Evolutionary conservation across 805 yeast genomes (phyloP).

Genomic region (Torulaspora indica): DNA sequence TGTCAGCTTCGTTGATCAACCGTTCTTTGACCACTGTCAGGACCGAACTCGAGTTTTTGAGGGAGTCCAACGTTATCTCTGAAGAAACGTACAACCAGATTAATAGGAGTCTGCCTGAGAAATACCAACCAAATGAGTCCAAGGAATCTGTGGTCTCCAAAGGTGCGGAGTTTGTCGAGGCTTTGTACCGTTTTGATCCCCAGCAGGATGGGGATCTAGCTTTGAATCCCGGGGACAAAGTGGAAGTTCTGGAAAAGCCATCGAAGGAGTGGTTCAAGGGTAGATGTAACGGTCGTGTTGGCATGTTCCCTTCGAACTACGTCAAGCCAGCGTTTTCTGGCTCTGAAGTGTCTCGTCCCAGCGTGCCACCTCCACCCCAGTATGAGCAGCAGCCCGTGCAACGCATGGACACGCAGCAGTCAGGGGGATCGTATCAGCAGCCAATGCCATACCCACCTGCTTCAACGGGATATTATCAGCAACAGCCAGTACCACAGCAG

Average conservation of each 20-base stretch:
- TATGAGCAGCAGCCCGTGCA: constrained; percentile 19
- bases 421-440: constrained; percentile 34
- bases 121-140: constrained; percentile 39
- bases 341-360: constrained; percentile 11
- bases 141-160: constrained; percentile 9
- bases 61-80: constrained; percentile 68
- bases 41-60: constrained; percentile 75
- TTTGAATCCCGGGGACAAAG: constrained; percentile 60
- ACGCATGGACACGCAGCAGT: constrained; percentile 18
- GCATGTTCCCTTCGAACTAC: constrained; percentile 89
- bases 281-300: constrained; percentile 49
- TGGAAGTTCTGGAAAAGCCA: constrained; percentile 65
- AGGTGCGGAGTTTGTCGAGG: constrained; percentile 49
- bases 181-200: constrained; percentile 67
- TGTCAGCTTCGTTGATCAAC: constrained; percentile 59
- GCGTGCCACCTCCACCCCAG: constrained; percentile 24
- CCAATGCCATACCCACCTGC: constrained; percentile 49
- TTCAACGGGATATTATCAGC: constrained; percentile 45
- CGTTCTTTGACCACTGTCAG: constrained; percentile 72
- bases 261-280: constrained; percentile 95
- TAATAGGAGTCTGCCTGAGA: constrained; percentile 49
- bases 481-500: constrained; percentile 34
- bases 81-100: constrained; percentile 51
- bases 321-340: constrained; percentile 44
- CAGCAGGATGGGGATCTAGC: constrained; percentile 72